A percentile compares a stretch with the other conserved stretches of the same genome.
These are phyloP conservation scores for Naganishia antarctica DNA, from an alignment of 768 basidiomycete species.

Conservation along the genomic window DNA sequence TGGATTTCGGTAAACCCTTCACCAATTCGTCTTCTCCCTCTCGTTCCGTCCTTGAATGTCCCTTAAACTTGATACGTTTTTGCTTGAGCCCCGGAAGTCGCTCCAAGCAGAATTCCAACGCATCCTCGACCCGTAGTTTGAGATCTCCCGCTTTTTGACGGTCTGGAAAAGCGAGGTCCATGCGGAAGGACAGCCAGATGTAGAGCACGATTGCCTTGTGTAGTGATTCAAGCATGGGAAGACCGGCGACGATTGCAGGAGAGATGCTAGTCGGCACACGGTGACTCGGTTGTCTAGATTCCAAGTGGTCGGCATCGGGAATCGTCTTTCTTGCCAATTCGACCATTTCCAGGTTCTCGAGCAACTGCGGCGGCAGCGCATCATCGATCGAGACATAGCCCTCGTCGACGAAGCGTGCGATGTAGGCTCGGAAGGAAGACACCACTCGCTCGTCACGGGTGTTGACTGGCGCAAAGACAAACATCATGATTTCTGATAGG, in stretches of 20 bases:
- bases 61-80: slow-evolving; percentile 18
- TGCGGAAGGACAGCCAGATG: slow-evolving; percentile 75
- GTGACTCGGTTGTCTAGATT: slow-evolving; percentile 12
- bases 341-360: slow-evolving; percentile 53
- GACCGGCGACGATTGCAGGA: slow-evolving; percentile 34
- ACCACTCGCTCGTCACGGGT: slow-evolving; percentile 42
- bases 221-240: slow-evolving; percentile 60
- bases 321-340: slow-evolving; percentile 49
- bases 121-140: slow-evolving; percentile 62
- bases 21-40: slow-evolving; percentile 8
- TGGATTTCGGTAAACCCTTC: background rate
- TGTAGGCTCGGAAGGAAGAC: slow-evolving; percentile 46
- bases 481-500: slow-evolving; percentile 45
- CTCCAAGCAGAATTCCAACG: slow-evolving; percentile 59
- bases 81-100: slow-evolving; percentile 41
- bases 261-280: slow-evolving; percentile 30
- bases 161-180: slow-evolving; percentile 64
- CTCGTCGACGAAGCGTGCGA: slow-evolving; percentile 52
- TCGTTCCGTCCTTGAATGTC: background rate
- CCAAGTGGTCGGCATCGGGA: slow-evolving; percentile 32
- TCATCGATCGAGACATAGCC: slow-evolving; percentile 53
- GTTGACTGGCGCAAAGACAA: slow-evolving; percentile 49
- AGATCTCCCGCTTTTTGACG: slow-evolving; percentile 55
- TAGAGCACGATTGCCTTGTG: slow-evolving; percentile 75
- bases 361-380: slow-evolving; percentile 50